Conservation (phyloP, 2,329 filamentous ascomycete genomes). For the Capronia americana region DNA sequence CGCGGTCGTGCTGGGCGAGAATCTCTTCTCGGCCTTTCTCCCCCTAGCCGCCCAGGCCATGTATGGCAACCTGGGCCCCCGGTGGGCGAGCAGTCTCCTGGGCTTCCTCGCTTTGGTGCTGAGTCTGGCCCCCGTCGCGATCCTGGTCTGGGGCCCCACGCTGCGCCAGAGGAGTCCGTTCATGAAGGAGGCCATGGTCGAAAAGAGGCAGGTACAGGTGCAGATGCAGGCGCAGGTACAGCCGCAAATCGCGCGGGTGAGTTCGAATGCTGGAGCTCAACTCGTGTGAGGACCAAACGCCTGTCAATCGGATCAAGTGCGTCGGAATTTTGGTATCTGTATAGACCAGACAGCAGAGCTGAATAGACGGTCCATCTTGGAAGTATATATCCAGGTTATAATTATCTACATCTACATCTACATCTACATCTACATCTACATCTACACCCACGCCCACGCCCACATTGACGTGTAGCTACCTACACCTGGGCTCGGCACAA, state of each 20-base stretch:
- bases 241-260: background rate
- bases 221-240: background rate
- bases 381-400: too few species aligned
- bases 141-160: conserved; percentile 19
- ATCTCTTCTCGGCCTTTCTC: conserved; percentile 56
- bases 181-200: conserved; percentile 30
- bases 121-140: conserved; percentile 51
- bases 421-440: too few species aligned
- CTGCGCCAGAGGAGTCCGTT: conserved; percentile 28
- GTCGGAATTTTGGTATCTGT: background rate
- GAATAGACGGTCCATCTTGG: too few species aligned
- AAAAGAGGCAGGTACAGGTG: conserved; percentile 6
- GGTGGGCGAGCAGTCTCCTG: conserved; percentile 58
- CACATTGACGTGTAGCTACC: too few species aligned
- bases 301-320: too few species aligned
- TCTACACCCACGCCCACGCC: too few species aligned
- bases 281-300: too few species aligned
- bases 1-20: conserved; percentile 57
- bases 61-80: conserved; percentile 57
- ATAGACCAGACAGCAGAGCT: too few species aligned
- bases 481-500: too few species aligned
- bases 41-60: conserved; percentile 56
- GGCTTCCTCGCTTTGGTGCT: conserved; percentile 53
- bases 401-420: too few species aligned
- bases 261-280: background rate